Evolutionary conservation across 805 yeast genomes (phyloP).

Genomic region (Myxozyma sirexii): DNA sequence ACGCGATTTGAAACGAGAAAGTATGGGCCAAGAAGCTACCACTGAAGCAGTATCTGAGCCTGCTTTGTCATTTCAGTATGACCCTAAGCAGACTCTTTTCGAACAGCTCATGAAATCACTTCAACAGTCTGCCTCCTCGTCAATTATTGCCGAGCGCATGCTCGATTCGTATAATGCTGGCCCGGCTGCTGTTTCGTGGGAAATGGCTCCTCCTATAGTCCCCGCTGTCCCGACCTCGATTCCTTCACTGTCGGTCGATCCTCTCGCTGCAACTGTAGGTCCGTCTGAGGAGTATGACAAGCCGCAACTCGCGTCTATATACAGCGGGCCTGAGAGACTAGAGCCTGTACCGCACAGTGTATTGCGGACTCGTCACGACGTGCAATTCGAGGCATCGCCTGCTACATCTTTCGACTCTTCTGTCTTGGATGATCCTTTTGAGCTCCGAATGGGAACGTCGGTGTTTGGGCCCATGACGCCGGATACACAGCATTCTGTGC

Average conservation of each 20-base stretch:
- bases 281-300: not conserved
- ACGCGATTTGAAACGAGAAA: conserved; percentile 83
- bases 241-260: not conserved
- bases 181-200: conserved; percentile 17
- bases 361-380: not conserved
- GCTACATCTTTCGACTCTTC: conserved; percentile 29
- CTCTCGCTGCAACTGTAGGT: not conserved
- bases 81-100: conserved; percentile 45
- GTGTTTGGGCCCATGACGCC: conserved; percentile 32
- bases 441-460: conserved; percentile 1
- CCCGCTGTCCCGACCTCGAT: not conserved
- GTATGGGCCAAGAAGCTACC: conserved; percentile 60
- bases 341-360: conserved; percentile 1
- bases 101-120: conserved; percentile 42
- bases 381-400: conserved; percentile 19
- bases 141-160: conserved; percentile 30
- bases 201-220: conserved; percentile 19
- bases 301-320: not conserved
- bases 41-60: conserved; percentile 77
- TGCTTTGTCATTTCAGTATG: conserved; percentile 72
- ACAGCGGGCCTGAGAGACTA: not conserved
- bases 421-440: conserved; percentile 16
- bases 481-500: conserved; percentile 28
- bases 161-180: conserved; percentile 33
- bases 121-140: conserved; percentile 30